Evolutionary conservation across 768 basidiomycete species (phyloP), one percentile per base, ranked within the genome.

Genomic region (Kwoniella heveanensis): DNA sequence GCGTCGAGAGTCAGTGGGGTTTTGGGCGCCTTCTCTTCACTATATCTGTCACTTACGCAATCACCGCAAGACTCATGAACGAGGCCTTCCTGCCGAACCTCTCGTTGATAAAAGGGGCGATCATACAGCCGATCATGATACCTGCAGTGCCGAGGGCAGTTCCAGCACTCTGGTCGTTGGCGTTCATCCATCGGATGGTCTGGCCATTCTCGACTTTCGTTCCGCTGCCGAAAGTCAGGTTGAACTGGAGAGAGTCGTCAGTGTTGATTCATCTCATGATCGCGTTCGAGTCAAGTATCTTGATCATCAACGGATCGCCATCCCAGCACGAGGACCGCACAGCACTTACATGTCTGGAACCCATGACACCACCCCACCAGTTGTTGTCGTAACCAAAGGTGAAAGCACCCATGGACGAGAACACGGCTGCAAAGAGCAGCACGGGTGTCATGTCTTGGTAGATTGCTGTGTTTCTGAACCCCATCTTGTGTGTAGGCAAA

Each of bases 71-170:
- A 15, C 55, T 46, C n/a, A 52, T 22, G 44, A 67, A 62, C 1
- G 49, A 57, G 29, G 44, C 54, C 30, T 67, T 67, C n/a, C 58
- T 29, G n/a, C 60, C 61, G 48, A 22, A 55, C 24, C 37, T 17
- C 26, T 62, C 59, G n/a, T 62, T 62, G 54, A 66, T 54, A 22
- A 30, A 55, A 7, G 60, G 58, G 15, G 62, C 52, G 7, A 66
- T 53, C 62, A 64, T 64, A 32, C 55, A 57, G 30, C 62, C 62
- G 32, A 59, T 47, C 64, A 65, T 65, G 57, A 59, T 65, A 54
- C 64, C 57, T 1, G 57, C 57, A 36, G 57, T 65, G 21, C 64
- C 57, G n/a, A 65, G 37, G 32, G 51, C 64, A 6, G 57, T 65
- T 19, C 64, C 64, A 19, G 64, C 50, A 54, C 54, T 62, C 22